phyloP scores from a whole-genome alignment of 805 yeast genomes.

The Soucietia sequanensis region DNA sequence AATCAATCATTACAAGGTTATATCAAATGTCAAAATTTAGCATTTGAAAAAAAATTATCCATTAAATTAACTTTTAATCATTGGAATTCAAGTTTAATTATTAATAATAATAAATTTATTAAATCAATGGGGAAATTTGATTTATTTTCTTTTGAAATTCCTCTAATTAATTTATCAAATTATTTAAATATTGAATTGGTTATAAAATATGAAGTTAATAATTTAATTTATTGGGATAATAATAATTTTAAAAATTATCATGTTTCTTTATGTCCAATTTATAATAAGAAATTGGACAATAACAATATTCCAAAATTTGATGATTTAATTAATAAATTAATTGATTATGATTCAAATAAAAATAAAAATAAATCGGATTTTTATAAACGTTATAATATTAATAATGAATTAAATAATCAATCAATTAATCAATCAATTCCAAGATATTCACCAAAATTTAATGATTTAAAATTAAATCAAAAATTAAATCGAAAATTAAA shows the following conservation, averaged over 20 bases:
- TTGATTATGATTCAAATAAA: conserved; percentile 7
- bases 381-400: conserved; percentile 6
- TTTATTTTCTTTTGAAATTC: conserved; percentile 52
- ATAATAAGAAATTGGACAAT: conserved; percentile 1
- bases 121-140: conserved; percentile 34
- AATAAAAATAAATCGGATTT: conserved; percentile 6
- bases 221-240: conserved; percentile 38
- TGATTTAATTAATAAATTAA: conserved; percentile 16
- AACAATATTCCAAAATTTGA: conserved; percentile 12
- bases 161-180: conserved; percentile 33
- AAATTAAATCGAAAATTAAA: too few species aligned
- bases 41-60: conserved; percentile 33
- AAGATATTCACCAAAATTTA: too few species aligned
- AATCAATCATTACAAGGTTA: conserved; percentile 17
- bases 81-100: conserved; percentile 39
- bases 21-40: conserved; percentile 33
- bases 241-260: conserved; percentile 33
- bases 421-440: conserved; percentile 1
- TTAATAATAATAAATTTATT: conserved; percentile 19
- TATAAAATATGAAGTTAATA: conserved; percentile 29
- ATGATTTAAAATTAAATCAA: too few species aligned
- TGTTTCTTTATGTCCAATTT: conserved; percentile 28
- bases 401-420: conserved; percentile 8
- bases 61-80: conserved; percentile 50
- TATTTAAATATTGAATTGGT: conserved; percentile 33